A percentile compares a stretch with the other conserved stretches of the same genome.
Conservation (phyloP, 1,139 yeast species). For the Taphrina flavorubra region DNA sequence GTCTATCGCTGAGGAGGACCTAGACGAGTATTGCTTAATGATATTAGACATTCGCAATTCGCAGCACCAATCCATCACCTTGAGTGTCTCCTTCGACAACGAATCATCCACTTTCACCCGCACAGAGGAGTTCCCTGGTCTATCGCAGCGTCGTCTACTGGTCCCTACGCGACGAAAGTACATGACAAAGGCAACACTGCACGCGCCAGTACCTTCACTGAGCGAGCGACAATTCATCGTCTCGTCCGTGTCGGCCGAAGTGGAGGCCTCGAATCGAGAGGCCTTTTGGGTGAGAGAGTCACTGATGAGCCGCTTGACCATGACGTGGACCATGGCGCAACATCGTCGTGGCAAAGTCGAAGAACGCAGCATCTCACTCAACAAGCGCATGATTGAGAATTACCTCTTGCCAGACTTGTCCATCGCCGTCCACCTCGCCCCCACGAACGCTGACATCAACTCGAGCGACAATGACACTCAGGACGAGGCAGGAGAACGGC, state of each 20-base stretch:
- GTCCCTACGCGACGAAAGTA: conserved; percentile 69
- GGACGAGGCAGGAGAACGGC: not conserved
- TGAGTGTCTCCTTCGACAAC: conserved; percentile 44
- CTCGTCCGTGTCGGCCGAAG: conserved; percentile 53
- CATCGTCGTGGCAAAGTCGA: conserved; percentile 2
- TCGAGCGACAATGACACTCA: no score
- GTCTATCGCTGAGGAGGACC: conserved; percentile 43
- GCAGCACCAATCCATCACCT: conserved; percentile 59
- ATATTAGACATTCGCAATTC: conserved; percentile 73
- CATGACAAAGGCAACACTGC: conserved; percentile 56
- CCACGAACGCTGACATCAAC: no score
- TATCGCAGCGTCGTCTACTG: conserved; percentile 62
- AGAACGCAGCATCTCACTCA: not conserved
- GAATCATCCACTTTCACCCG: conserved; percentile 46
- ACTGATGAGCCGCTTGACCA: conserved; percentile 64
- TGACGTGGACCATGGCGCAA: conserved; percentile 61
- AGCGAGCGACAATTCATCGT: conserved; percentile 74
- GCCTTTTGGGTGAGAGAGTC: conserved; percentile 81
- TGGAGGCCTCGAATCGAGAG: conserved; percentile 58
- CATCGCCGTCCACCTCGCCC: not conserved
- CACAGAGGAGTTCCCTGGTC: conserved; percentile 47
- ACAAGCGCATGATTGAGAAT: conserved; percentile 25
- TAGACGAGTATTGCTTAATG: conserved; percentile 63
- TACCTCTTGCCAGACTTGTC: conserved; percentile 10
- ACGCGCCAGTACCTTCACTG: conserved; percentile 72